These are phyloP conservation scores for Creolimax fragrantissima DNA, from an alignment of 78 protist species.

Conservation along the genomic window DNA sequence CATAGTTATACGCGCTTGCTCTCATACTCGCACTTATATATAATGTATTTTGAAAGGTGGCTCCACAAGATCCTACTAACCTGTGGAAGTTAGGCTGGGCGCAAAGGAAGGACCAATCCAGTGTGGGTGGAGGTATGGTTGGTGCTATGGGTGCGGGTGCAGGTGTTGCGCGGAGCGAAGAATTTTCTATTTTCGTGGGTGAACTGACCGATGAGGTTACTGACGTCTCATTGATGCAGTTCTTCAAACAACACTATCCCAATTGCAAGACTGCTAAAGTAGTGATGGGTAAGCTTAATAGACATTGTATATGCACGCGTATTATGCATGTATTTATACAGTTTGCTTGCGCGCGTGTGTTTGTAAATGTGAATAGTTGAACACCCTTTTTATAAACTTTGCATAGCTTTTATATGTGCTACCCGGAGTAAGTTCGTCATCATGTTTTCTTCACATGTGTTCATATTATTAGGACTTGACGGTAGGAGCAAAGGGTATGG, in stretches of 20 bases:
- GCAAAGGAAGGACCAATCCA: not conserved
- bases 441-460: too few species aligned
- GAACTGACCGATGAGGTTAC: not conserved
- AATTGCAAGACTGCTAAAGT: not conserved
- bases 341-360: not conserved
- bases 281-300: not conserved
- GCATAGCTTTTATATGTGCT: not conserved
- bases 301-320: not conserved
- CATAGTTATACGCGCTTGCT: too few species aligned
- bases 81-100: not conserved
- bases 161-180: not conserved
- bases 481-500: not conserved
- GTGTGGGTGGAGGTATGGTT: not conserved
- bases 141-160: not conserved
- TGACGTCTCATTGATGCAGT: not conserved
- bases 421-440: too few species aligned
- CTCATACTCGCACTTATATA: too few species aligned
- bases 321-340: not conserved
- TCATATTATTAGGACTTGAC: not conserved
- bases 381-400: not conserved
- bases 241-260: not conserved
- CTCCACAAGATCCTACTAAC: not conserved
- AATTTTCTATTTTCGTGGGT: not conserved
- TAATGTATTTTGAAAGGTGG: too few species aligned
- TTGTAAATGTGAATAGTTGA: not conserved